Evolutionary conservation across 106 monocot genomes (phyloP), one percentile per base, ranked within the genome.

Genomic region (Dioscorea dumetorum): DNA sequence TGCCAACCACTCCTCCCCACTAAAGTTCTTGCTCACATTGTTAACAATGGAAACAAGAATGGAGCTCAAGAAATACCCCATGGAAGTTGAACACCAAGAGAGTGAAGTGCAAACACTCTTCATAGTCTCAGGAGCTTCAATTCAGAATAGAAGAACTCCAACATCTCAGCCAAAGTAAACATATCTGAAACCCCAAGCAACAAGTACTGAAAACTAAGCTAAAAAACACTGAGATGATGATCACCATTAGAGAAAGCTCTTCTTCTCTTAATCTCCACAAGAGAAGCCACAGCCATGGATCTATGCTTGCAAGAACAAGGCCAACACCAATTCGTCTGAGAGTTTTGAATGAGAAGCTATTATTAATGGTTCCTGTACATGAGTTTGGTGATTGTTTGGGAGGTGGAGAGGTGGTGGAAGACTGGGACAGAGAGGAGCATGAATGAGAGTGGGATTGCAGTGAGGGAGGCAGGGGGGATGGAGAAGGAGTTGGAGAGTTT

Each of bases 121-220:
- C 77, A 77, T 66, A 11, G 66, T 58, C 3, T 31, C 64, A 2
- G 71, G 71, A 21, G 77, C 71, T 24, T 77, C 66, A 32, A 24
- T 24, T 77, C 66, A 32, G 48, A 59, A 50, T 77, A 77, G 64
- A 77, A 77, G 64, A 77, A 77, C 66, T 77, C 77, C 22, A 77
- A 65, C 65, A 77, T 63, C 20, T 71, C 77, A 18, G 63, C 77
- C 24, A 66, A 60, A 10, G 77, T 72, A 35, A 77, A 77, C 77
- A 77, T 77, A 57, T 77, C 77, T 12, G 77, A 54, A 14, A 77
- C 57, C 8, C 77, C 77, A 23, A 77, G 48, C 12, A 77, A 8
- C 50, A 77, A 28, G 52, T 33, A 77, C n/a, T 77, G 77, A 16
- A 35, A 71, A 4, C 57, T 57, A 22, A 77, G 57, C 77, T 71